Conservation (phyloP, 2,329 filamentous ascomycete species). For the Xylariaceae sp. region DNA sequence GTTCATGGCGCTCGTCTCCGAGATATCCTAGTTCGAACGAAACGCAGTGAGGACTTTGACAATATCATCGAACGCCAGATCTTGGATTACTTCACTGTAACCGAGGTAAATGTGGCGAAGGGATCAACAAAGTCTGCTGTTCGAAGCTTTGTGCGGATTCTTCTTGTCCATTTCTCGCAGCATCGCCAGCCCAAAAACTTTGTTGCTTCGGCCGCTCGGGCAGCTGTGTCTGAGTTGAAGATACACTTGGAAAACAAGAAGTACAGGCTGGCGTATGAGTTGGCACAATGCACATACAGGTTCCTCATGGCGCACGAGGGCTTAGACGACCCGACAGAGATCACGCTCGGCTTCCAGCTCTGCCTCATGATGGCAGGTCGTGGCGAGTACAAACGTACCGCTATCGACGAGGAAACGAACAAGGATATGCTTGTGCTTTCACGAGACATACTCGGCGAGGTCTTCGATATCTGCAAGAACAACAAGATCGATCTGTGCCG, state of each 20-base stretch:
- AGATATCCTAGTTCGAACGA: slow-evolving; percentile 7
- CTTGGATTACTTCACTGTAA: slow-evolving; percentile 10
- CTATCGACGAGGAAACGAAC: slow-evolving; percentile 7
- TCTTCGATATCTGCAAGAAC: slow-evolving; percentile 19
- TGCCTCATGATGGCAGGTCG: slow-evolving; percentile 17
- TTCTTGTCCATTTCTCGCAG: slow-evolving; percentile 12
- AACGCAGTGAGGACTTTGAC: slow-evolving; percentile 14
- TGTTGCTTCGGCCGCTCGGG: slow-evolving; percentile 13
- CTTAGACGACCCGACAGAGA: slow-evolving; percentile 16
- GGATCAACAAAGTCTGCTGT: slow-evolving; percentile 6
- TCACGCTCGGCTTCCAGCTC: slow-evolving; percentile 18
- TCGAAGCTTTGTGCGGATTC: slow-evolving; percentile 15
- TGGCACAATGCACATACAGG: slow-evolving; percentile 11
- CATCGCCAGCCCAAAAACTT: slow-evolving; percentile 13
- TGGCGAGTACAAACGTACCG: slow-evolving; percentile 9
- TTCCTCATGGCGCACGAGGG: slow-evolving; percentile 19
- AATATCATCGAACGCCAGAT: slow-evolving; percentile 9
- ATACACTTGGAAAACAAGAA: slow-evolving; percentile 10
- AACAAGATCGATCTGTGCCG: slow-evolving; percentile 17
- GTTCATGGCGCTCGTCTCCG: slow-evolving; percentile 14
- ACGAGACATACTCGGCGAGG: slow-evolving; percentile 10
- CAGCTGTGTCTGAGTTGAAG: slow-evolving; percentile 12
- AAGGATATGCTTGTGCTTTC: slow-evolving; percentile 16
- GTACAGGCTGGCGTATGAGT: slow-evolving; percentile 9
- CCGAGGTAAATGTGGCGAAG: slow-evolving; percentile 9